Conservation (phyloP, 805 yeast genomes). For the Ogataea sp. region DNA sequence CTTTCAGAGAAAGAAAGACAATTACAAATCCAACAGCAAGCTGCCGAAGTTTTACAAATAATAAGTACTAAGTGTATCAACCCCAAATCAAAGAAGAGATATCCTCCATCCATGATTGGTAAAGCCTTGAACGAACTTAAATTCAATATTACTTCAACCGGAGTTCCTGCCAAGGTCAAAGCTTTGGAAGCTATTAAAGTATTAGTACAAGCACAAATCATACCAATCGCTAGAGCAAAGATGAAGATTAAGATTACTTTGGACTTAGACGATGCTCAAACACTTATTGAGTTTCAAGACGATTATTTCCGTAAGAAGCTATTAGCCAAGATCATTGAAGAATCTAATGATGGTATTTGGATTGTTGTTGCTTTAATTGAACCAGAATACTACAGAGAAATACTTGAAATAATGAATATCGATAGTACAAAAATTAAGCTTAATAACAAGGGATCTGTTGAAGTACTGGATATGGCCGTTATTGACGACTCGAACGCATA, state of each 20-base stretch:
- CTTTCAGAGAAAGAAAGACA: slow-evolving; percentile 89
- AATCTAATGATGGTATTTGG: slow-evolving; percentile 29
- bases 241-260: slow-evolving; percentile 76
- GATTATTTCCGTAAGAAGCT: slow-evolving; percentile 12
- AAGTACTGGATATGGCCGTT: slow-evolving; percentile 85
- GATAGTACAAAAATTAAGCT: slow-evolving; percentile 25
- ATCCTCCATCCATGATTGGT: slow-evolving; percentile 91
- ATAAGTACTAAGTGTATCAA: slow-evolving; percentile 88
- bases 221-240: slow-evolving; percentile 90
- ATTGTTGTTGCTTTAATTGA: slow-evolving; percentile 67
- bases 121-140: slow-evolving; percentile 75
- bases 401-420: slow-evolving; percentile 53
- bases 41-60: slow-evolving; percentile 74
- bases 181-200: slow-evolving; percentile 87
- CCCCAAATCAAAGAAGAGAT: slow-evolving; percentile 81
- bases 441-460: slow-evolving; percentile 54
- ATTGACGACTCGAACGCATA: slow-evolving; percentile 42
- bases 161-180: slow-evolving; percentile 61
- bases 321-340: slow-evolving; percentile 1
- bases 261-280: slow-evolving; percentile 43
- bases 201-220: slow-evolving; percentile 67
- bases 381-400: slow-evolving; percentile 71
- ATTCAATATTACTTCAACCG: slow-evolving; percentile 50
- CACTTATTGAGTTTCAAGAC: slow-evolving; percentile 18
- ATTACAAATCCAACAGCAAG: slow-evolving; percentile 61